Evolutionary conservation across 1,284 basidiomycete species (phyloP), one percentile per base, ranked within the genome.

Genomic region (Pseudozyma hubeiensis): DNA sequence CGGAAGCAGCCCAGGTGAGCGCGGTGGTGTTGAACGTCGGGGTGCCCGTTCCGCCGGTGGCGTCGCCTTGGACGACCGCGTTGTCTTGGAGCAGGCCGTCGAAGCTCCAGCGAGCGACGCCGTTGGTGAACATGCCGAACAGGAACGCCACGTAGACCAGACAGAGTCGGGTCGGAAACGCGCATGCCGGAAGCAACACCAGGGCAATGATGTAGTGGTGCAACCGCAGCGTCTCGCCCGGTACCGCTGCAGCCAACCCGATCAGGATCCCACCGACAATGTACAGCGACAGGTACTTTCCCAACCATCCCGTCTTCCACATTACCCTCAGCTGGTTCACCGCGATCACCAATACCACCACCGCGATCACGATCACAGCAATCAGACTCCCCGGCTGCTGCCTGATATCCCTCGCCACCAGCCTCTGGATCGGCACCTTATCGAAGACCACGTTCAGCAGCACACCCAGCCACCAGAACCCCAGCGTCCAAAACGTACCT

Each of bases 311-410:
- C 0, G 91, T 92, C 83, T 91, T 91, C 52, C 93, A 89, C 60
- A 94, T 91, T 44, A 93, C 89, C n/a, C 91, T 87, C 7, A 91
- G 80, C 85, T 95, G 93, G 81, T 93, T 93, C 52, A 91, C 75
- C 31, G 70, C 76, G 5, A 82, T 52, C 37, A 75, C 29, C n/a
- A 80, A 40, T 7, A 80, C 79, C 41, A 94, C 83, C 60, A 93
- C 86, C 37, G 92, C 80, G 31, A 91, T 81, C 53, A 93, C 88
- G 67, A 94, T 88, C 19, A 93, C 86, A 1, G 91, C 89, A 7
- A 88, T 87, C 46, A 94, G 87, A 2, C 90, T 91, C 31, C 93
- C 92, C 1, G 89, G 88, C 51, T 90, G 88, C 77, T 89, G 87
- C 5, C 82, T 81, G 47, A 94, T 87, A 81, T 93, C 92, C n/a